Base-by-base conservation (phyloP, 2,329 filamentous ascomycete genomes). In the Fusarium decemcellulare region DNA sequence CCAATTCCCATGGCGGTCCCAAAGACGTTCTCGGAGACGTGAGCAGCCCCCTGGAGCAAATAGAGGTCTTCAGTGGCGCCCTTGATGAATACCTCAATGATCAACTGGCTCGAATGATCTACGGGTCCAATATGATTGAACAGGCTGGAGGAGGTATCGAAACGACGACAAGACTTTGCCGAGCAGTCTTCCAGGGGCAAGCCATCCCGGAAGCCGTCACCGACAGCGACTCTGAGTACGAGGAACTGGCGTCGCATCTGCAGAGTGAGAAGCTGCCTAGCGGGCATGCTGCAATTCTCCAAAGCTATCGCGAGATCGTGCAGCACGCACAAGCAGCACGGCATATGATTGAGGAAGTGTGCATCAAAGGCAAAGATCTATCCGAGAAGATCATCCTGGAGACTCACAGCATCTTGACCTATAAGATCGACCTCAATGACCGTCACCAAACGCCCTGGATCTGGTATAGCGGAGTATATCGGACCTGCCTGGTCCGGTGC, bases 351-450 rank as follows among this genome's bases (percentile, higher is more conserved):
- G n/a, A 50, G 0, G 34, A 60, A 18, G 29, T 72, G 5, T 50
- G 46, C n/a, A 55, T 65, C 9, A 27, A 65, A 10, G 7, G 56
- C 7, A 40, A 57, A 5, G 56, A 61, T 6, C 34, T 76, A 2
- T 58, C 65, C 0, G 72, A 78, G 42, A 56, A 70, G 1, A 44
- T 72, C 0, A 74, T 78, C 11, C 57, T 68, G 10, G 50, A 74
- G 27, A 71, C 75, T 0, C 76, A 78, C 43, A 44, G 59, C 1
- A 72, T 76, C n/a, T 63, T 78, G 15, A 58, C 62, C 1, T 29
- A 34, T 12, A 32, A 43, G 16, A 10, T 55, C 23, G 51, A 59
- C 2, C 23, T 42, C 5, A 48, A 62, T 3, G 60, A 44, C 5
- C 23, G 23, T 23, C 23, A 23, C 23, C 23, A 23, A 23, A 57